Percentiles rank a stretch among this genome's conserved stretches.
Conservation (phyloP, 2,329 filamentous ascomycete species). For the Aspergillus brunneoviolaceus region DNA sequence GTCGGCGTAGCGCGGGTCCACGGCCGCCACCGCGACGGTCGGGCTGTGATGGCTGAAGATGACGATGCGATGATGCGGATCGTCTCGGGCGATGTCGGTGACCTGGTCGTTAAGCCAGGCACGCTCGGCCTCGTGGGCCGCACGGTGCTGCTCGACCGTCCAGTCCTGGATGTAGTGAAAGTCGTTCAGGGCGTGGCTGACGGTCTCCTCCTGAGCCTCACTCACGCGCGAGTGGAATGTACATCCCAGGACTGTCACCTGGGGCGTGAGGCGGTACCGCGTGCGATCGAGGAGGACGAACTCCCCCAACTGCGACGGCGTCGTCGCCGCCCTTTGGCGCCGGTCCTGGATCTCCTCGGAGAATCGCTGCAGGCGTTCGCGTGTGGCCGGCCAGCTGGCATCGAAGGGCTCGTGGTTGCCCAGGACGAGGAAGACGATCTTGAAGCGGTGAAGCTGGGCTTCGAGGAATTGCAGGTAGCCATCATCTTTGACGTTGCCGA, state of each 20-base stretch:
- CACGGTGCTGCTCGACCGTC: conserved; percentile 33
- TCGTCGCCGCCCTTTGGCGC: neutral
- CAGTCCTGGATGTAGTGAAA: conserved; percentile 50
- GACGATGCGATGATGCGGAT: conserved; percentile 37
- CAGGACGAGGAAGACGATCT: conserved; percentile 52
- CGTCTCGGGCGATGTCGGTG: conserved; percentile 24
- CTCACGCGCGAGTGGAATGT: conserved; percentile 53
- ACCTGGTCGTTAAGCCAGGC: conserved; percentile 44
- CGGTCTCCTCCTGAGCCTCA: conserved; percentile 33
- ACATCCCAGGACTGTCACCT: conserved; percentile 47
- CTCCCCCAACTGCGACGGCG: conserved; percentile 21
- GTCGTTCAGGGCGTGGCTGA: conserved; percentile 52
- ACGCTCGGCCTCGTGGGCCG: conserved; percentile 35
- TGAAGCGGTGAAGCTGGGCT: conserved; percentile 51
- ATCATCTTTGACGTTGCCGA: conserved; percentile 50
- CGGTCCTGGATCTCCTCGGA: conserved; percentile 18
- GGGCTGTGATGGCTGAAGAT: conserved; percentile 45
- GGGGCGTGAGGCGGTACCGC: conserved; percentile 38
- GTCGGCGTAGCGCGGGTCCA: conserved; percentile 33
- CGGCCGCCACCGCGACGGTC: conserved; percentile 22
- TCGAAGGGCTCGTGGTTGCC: conserved; percentile 60
- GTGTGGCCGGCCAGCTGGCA: conserved; percentile 29
- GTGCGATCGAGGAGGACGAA: conserved; percentile 46
- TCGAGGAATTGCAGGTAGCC: conserved; percentile 51
- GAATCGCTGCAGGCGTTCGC: conserved; percentile 25